Evolutionary conservation across 2,329 filamentous ascomycete species (phyloP), one percentile per base, ranked within the genome.

Genomic region (Cryoendolithus antarcticus): DNA sequence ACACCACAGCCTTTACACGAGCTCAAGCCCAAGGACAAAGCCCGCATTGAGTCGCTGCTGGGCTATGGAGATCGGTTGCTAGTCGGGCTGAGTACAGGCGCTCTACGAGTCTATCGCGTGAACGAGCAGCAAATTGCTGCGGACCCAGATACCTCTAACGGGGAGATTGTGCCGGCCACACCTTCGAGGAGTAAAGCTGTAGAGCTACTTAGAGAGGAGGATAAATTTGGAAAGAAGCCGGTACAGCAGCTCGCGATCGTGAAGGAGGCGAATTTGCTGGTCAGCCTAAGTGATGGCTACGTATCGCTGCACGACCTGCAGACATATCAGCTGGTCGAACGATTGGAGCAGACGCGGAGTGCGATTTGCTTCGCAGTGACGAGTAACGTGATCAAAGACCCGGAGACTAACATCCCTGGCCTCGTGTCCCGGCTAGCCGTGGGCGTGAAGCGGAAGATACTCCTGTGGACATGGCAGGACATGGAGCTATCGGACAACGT

Each of bases 391-490:
- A 82, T 93, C 49, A 89, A 91, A 59, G 91, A 98, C 60, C 66
- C 78, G 4, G 75, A 77, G 36, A 94, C 86, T 0, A 83, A 83
- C 15, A 88, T 98, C 36, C 88, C 86, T 1, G 85, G 89, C 49
- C 93, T 98, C 40, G 88, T 96, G 48, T 93, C 86, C 40, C 74
- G 86, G 30, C 67, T 98, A 37, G 91, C 86, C 5, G 89, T 98
- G 8, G 86, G 86, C 4, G 85, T 95, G 28, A 96, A 96, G 70
- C 72, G 91, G 54, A 83, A 84, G 53, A 70, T 98, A 38, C 61
- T 96, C 44, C 64, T 95, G 40, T 98, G 91, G 88, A 84, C 80
- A 54, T 98, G 93, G 91, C 82, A 91, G 52, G 88, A 94, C 58
- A 91, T 86, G 67, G 91, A 96, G 64, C 70, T 95, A 32, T 74